Percentiles rank a stretch among this genome's conserved stretches.
These are phyloP conservation scores for Xerocomus brunneocitrinus DNA, from an alignment of 768 basidiomycete species.

Conservation along the genomic window DNA sequence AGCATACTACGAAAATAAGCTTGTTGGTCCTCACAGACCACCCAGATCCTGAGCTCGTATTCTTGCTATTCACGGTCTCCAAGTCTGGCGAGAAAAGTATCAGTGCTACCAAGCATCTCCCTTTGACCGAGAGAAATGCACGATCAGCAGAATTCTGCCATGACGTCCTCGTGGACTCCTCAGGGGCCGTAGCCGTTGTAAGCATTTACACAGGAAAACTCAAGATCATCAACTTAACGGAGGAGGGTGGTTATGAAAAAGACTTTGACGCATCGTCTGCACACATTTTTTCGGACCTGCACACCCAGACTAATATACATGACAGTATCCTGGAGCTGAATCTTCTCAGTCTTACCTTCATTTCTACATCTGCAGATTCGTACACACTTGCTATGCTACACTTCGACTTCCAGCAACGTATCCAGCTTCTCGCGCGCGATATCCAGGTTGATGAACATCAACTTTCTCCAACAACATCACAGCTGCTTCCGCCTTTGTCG, in stretches of 20 bases:
- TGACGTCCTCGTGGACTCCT: slow-evolving; percentile 61
- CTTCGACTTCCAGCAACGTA: slow-evolving; percentile 53
- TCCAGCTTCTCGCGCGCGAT: slow-evolving; percentile 63
- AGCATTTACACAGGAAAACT: slow-evolving; percentile 70
- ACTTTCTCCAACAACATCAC: slow-evolving; percentile 47
- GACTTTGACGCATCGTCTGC: slow-evolving; percentile 67
- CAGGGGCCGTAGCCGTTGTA: slow-evolving; percentile 55
- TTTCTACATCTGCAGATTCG: slow-evolving; percentile 39
- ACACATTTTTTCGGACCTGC: background rate
- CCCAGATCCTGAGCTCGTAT: slow-evolving; percentile 67
- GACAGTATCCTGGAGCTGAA: slow-evolving; percentile 61
- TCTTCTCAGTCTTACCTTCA: slow-evolving; percentile 61
- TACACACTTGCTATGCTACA: slow-evolving; percentile 64
- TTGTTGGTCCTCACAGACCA: slow-evolving; percentile 70
- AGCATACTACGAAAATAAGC: slow-evolving; percentile 36
- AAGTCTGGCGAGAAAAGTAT: slow-evolving; percentile 33
- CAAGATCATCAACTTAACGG: slow-evolving; percentile 51
- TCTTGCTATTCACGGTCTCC: slow-evolving; percentile 49
- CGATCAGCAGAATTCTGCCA: slow-evolving; percentile 69
- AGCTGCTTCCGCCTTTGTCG: slow-evolving; percentile 47
- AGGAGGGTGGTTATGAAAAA: slow-evolving; percentile 47
- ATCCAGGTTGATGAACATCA: slow-evolving; percentile 41
- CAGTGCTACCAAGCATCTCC: slow-evolving; percentile 39
- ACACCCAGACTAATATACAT: background rate
- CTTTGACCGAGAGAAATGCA: slow-evolving; percentile 53